A percentile compares a stretch with the other conserved stretches of the same genome.
These are phyloP conservation scores for Pseudonectria buxi DNA, from an alignment of 2,329 filamentous ascomycete genomes.

Conservation along the genomic window DNA sequence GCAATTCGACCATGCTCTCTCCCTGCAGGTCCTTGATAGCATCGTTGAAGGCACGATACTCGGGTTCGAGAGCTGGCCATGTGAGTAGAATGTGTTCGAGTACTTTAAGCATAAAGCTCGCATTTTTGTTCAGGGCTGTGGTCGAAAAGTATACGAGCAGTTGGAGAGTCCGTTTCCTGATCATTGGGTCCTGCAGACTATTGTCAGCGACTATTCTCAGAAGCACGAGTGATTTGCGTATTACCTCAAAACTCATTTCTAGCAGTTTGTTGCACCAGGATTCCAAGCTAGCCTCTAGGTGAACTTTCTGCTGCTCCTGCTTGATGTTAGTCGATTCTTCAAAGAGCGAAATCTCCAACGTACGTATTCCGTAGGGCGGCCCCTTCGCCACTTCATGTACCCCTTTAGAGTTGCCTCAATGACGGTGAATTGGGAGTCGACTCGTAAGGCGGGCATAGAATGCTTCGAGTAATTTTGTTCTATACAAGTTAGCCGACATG, in stretches of 20 bases:
- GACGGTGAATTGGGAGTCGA: constrained; percentile 85
- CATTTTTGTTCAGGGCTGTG: constrained; percentile 68
- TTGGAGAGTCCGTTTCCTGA: constrained; percentile 74
- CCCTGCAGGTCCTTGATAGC: constrained; percentile 83
- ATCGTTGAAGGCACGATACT: constrained; percentile 71
- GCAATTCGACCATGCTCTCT: constrained; percentile 79
- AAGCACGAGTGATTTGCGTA: background rate
- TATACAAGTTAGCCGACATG: constrained; percentile 15
- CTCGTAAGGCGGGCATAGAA: constrained; percentile 65
- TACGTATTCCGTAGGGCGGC: constrained; percentile 25
- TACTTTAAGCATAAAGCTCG: constrained; percentile 78
- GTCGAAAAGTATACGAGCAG: constrained; percentile 80
- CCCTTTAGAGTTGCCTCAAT: constrained; percentile 86
- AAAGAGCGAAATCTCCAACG: constrained; percentile 1
- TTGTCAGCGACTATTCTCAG: too few relatives aligned
- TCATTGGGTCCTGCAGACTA: constrained; percentile 66
- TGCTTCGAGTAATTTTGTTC: constrained; percentile 59
- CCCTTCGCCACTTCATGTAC: constrained; percentile 67
- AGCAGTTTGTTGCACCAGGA: constrained; percentile 68
- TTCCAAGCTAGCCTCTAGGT: constrained; percentile 59
- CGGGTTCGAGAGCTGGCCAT: constrained; percentile 65
- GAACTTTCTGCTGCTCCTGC: constrained; percentile 43
- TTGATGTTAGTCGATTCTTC: constrained; percentile 14
- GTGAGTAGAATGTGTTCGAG: constrained; percentile 87
- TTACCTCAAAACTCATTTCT: constrained; percentile 60